Conservation (phyloP, 192 early-diverging fungal species). For the Coemansia asiatica region DNA sequence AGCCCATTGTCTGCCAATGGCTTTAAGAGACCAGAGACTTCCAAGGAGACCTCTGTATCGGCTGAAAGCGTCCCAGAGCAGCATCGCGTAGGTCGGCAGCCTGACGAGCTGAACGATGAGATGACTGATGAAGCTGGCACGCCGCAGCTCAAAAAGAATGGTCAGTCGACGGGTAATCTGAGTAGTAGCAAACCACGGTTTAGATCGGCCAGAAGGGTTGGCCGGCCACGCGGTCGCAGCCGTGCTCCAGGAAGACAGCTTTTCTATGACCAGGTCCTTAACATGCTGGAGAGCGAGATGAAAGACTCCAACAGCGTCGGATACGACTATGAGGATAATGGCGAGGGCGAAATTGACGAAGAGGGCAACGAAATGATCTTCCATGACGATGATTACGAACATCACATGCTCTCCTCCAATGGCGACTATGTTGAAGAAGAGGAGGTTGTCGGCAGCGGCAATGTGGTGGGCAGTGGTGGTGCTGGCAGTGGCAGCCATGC, state of each 20-base stretch:
- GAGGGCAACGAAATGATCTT: background rate
- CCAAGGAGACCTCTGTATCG: background rate
- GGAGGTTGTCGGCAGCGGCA: constrained; percentile 5
- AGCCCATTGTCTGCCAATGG: background rate
- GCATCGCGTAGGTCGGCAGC: constrained; percentile 18
- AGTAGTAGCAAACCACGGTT: background rate
- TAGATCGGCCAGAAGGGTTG: constrained; percentile 2
- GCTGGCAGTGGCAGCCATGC: background rate
- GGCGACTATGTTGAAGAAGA: background rate
- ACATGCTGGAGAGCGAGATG: background rate
- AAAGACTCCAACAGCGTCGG: background rate
- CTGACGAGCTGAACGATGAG: constrained; percentile 13
- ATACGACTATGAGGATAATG: background rate
- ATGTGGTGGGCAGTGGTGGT: background rate
- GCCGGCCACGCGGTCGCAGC: constrained; percentile 13
- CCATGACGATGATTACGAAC: background rate
- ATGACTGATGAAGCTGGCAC: background rate
- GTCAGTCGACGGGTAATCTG: background rate
- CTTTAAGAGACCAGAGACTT: background rate
- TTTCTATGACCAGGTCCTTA: background rate
- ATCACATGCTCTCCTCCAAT: background rate
- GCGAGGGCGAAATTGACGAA: too few relatives aligned
- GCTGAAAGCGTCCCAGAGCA: background rate
- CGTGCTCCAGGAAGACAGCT: constrained; percentile 3
- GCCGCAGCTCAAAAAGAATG: background rate